Conservation (phyloP, 768 basidiomycete species). For the Leucocoprinus sp. region DNA sequence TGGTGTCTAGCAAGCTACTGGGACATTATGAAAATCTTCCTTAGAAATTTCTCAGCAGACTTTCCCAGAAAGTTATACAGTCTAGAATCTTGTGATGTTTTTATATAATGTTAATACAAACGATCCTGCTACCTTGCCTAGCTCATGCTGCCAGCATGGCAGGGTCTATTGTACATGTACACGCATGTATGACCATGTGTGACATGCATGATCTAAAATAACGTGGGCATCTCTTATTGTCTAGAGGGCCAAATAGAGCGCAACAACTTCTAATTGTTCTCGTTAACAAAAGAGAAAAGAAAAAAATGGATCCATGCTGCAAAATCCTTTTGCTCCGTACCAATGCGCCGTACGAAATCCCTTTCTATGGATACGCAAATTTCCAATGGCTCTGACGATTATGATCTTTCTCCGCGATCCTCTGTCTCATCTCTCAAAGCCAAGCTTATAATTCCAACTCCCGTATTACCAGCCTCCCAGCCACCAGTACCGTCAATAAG, state of each 20-base stretch:
- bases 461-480: conserved; percentile 9
- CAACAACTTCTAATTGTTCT: conserved; percentile 15
- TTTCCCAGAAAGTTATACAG: too few relatives aligned
- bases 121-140: too few relatives aligned
- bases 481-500: conserved; percentile 41
- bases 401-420: conserved; percentile 17
- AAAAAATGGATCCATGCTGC: conserved; percentile 4
- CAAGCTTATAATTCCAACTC: conserved; percentile 6
- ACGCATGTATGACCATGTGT: too few relatives aligned
- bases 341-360: conserved; percentile 18
- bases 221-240: too few relatives aligned
- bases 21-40: too few relatives aligned
- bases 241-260: conserved; percentile 10
- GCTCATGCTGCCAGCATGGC: too few relatives aligned
- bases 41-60: too few relatives aligned
- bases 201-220: too few relatives aligned
- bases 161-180: too few relatives aligned
- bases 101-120: too few relatives aligned
- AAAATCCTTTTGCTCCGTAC: conserved; percentile 7
- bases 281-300: conserved; percentile 12
- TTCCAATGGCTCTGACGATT: conserved; percentile 12
- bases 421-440: conserved; percentile 16
- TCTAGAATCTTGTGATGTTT: too few relatives aligned
- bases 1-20: too few relatives aligned
- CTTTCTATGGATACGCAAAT: conserved; percentile 17